phyloP scores from a whole-genome alignment of 306 rosid genomes.

The Acacia crassicarpa region DNA sequence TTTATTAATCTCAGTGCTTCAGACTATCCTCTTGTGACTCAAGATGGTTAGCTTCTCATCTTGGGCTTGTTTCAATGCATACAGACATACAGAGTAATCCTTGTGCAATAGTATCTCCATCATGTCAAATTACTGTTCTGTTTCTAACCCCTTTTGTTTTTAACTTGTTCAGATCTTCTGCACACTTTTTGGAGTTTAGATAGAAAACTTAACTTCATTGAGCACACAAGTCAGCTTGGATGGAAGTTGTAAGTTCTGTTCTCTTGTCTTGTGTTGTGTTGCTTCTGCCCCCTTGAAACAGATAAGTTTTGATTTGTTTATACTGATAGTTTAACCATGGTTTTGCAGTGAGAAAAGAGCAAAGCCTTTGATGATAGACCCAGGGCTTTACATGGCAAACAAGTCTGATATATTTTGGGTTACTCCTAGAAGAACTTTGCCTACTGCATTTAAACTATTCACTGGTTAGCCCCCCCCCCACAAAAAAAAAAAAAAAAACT shows the following conservation, averaged over 20 bases:
- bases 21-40: slow-evolving; percentile 93
- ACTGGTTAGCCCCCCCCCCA: slow-evolving; percentile 59
- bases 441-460: slow-evolving; percentile 79
- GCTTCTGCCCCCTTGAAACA: neutral
- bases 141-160: slow-evolving; percentile 16
- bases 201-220: slow-evolving; percentile 78
- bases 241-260: slow-evolving; percentile 79
- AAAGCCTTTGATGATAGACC: slow-evolving; percentile 85
- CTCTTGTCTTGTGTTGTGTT: slow-evolving; percentile 17
- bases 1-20: slow-evolving; percentile 99
- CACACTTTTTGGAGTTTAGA: slow-evolving; percentile 58
- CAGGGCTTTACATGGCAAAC: slow-evolving; percentile 73
- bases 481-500: no score
- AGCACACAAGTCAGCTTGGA: slow-evolving; percentile 87
- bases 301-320: neutral
- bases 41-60: slow-evolving; percentile 72
- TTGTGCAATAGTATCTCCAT: neutral
- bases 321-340: slow-evolving; percentile 1
- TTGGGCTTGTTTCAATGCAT: neutral
- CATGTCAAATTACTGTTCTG: neutral
- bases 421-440: slow-evolving; percentile 64
- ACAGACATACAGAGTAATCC: neutral
- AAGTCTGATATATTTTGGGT: slow-evolving; percentile 81
- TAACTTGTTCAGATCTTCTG: slow-evolving; percentile 66
- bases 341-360: slow-evolving; percentile 77